These are phyloP conservation scores for Detonula confervacea DNA, from an alignment of 352 stramenopile genomes.

Conservation along the genomic window DNA sequence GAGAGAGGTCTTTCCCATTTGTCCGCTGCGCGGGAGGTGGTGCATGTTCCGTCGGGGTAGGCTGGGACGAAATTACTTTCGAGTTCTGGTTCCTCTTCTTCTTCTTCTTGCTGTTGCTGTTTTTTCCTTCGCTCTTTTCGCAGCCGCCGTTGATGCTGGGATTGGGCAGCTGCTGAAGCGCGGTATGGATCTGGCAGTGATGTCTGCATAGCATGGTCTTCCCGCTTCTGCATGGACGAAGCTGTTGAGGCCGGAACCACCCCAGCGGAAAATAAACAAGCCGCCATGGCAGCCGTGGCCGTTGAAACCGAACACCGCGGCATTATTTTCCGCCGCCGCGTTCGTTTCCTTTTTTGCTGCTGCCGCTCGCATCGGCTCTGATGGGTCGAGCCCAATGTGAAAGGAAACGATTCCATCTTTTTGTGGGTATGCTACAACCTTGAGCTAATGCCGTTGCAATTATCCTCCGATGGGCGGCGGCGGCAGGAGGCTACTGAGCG, in stretches of 20 bases:
- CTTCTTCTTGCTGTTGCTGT: background rate
- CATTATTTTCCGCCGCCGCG: background rate
- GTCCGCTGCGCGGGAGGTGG: conserved; percentile 5
- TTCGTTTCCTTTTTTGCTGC: background rate
- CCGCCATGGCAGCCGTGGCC: background rate
- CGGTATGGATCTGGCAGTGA: background rate
- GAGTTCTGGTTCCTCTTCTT: background rate
- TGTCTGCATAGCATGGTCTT: background rate
- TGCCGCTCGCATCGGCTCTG: background rate
- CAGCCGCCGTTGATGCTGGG: background rate
- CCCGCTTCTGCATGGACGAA: background rate
- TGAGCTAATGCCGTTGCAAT: too few species aligned
- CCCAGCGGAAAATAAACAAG: background rate
- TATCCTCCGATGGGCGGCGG: too few species aligned
- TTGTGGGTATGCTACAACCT: background rate
- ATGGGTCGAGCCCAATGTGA: background rate
- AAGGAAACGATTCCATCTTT: background rate
- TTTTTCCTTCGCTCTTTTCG: background rate
- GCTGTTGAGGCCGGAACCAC: background rate
- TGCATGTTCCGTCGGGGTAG: conserved; percentile 8
- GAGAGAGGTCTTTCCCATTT: conserved; percentile 15
- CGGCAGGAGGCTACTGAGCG: too few species aligned
- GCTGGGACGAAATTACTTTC: conserved; percentile 17
- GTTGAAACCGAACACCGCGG: background rate
- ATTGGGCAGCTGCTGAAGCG: background rate